Evolutionary conservation across 1,284 basidiomycete species (phyloP), one percentile per base, ranked within the genome.

Genomic region (Pyrrhoderma lamaoense): DNA sequence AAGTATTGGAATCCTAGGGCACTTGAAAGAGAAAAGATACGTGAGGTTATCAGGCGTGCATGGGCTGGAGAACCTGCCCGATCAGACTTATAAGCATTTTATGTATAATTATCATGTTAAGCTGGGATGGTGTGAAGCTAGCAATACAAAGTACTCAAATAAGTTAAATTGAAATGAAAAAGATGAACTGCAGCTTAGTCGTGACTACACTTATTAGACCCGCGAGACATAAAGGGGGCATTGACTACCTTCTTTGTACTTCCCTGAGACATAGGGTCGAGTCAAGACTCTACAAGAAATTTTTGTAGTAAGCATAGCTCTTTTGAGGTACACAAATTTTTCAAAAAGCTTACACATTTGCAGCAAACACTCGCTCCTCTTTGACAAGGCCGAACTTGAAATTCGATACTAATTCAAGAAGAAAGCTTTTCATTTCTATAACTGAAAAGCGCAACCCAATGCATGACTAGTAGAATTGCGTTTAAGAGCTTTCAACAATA

Each of bases 401-500:
- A 58, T 76, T 75, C 11, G 79, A 77, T 42, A 90, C 57, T 22
- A 90, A 71, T 42, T 81, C 74, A 59, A 79, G 88, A 11, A 89
- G 61, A 60, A 90, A 82, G 1, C 76, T 74, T 67, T 89, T 90
- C 59, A 89, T 83, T 66, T 89, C 85, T 52, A 89, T 83, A 62
- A 87, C 69, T 11, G 87, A 85, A 63, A 89, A 87, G 25, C 79
- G 76, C 68, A 84, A 71, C 2, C 88, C 88, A 46, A 89, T 85
- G 61, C 87, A 90, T 1, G 85, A 80, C 87, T 89, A 49, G 43
- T 51, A 44, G 43, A n/a, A 47, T 21, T 50, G 14, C 14, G 39
- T 9, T 8, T 18, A 42, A 39, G 46, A 52, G 38, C 51, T 34
- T 27, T 7, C 14, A 31, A 23, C 14, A 11, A 42, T 45, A 47